Evolutionary conservation across 73 alveolate species (phyloP).

Genomic region (Paramecium sonneborni): DNA sequence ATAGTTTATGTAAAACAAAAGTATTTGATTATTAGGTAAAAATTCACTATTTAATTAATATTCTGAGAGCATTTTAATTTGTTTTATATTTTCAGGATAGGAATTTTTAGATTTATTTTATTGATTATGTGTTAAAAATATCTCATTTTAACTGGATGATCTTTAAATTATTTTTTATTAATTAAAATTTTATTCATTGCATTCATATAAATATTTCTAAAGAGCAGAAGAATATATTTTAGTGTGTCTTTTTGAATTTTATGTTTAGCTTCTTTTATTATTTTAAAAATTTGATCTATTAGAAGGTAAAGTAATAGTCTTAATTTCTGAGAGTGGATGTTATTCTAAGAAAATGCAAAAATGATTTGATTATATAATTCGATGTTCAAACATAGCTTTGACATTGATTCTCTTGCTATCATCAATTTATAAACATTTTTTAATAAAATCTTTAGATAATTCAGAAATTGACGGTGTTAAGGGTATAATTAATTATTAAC

Average conservation of each 20-base stretch:
- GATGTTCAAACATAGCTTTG: background rate
- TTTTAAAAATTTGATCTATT: background rate
- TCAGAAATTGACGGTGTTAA: background rate
- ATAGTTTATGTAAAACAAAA: background rate
- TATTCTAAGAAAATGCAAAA: background rate
- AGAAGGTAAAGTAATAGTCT: background rate
- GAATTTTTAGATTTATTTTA: background rate
- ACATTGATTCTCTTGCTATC: background rate
- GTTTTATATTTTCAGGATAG: too few relatives aligned
- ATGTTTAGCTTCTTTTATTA: background rate
- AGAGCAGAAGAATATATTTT: background rate
- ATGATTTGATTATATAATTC: background rate
- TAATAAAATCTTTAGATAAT: background rate
- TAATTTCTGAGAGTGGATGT: background rate
- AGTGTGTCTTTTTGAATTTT: background rate
- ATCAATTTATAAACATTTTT: background rate
- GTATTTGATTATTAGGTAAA: background rate
- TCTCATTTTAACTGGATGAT: slow-evolving; percentile 16
- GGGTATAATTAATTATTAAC: background rate
- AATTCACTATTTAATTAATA: background rate
- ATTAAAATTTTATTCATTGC: background rate
- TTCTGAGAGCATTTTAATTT: background rate
- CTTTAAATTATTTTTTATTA: background rate
- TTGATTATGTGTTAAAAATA: background rate
- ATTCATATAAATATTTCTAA: background rate